These are phyloP conservation scores for Platismatia glauca DNA, from an alignment of 495 filamentous ascomycete genomes.

Conservation along the genomic window DNA sequence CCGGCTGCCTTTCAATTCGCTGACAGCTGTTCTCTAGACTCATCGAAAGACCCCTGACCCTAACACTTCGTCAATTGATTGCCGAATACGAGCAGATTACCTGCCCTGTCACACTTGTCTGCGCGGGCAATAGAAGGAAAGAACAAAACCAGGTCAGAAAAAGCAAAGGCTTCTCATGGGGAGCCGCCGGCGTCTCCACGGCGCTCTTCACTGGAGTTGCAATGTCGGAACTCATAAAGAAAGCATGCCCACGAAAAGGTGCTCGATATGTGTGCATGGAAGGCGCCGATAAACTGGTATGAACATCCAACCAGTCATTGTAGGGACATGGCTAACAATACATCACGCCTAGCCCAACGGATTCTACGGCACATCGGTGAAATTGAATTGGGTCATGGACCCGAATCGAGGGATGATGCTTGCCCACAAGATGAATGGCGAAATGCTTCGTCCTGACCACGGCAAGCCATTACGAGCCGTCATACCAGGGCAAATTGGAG, in stretches of 20 bases:
- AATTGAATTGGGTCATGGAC: constrained; percentile 84
- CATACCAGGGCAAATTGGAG: constrained; percentile 90
- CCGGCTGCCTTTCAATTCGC: neutral
- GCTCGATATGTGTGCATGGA: constrained; percentile 91
- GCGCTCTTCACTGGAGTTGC: constrained; percentile 81
- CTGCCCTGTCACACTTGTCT: constrained; percentile 82
- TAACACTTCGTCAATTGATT: constrained; percentile 68
- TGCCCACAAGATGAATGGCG: constrained; percentile 89
- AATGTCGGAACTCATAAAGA: constrained; percentile 62
- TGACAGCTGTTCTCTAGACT: constrained; percentile 36
- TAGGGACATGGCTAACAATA: neutral
- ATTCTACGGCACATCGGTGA: constrained; percentile 81
- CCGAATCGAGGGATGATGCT: constrained; percentile 80
- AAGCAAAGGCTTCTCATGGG: constrained; percentile 95
- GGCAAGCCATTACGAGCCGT: constrained; percentile 77
- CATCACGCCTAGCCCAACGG: constrained; percentile 61
- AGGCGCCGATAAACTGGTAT: constrained; percentile 72
- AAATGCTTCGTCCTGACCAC: constrained; percentile 74
- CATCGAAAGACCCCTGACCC: constrained; percentile 65
- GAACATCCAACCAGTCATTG: constrained; percentile 15
- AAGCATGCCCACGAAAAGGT: constrained; percentile 56
- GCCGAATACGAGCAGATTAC: constrained; percentile 75
- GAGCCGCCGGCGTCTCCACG: constrained; percentile 79
- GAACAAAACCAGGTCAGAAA: constrained; percentile 91
- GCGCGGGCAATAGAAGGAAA: constrained; percentile 88